Percentiles rank a stretch among this genome's conserved stretches.
Evolutionary conservation across 306 rosid species (phyloP).

Genomic region (Alnus glutinosa): DNA sequence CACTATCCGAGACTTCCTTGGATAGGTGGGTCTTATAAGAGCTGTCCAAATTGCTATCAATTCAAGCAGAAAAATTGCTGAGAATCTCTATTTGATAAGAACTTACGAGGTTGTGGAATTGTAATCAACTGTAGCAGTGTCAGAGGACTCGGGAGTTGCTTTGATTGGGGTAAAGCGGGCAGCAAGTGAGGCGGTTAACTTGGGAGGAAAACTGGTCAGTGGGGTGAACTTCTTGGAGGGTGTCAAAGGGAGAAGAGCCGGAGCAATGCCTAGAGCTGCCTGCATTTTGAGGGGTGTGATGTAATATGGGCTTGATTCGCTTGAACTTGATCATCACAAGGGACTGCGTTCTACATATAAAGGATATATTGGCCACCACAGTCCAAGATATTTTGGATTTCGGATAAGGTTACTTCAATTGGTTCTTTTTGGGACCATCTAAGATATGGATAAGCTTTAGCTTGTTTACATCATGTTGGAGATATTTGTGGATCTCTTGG

Average conservation of each 20-base stretch:
- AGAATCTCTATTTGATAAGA: not conserved
- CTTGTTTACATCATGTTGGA: conserved; percentile 23
- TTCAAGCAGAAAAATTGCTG: no score
- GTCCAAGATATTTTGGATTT: conserved; percentile 40
- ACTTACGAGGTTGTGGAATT: conserved; percentile 56
- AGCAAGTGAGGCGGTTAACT: conserved; percentile 24
- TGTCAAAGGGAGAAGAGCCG: conserved; percentile 44
- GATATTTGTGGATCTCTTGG: conserved; percentile 42
- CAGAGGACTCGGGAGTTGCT: conserved; percentile 29
- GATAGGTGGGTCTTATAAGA: no score
- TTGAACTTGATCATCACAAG: not conserved
- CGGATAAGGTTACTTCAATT: conserved; percentile 39
- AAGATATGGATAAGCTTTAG: conserved; percentile 4
- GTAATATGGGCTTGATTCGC: conserved; percentile 24
- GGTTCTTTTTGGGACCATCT: conserved; percentile 11
- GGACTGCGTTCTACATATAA: conserved; percentile 26
- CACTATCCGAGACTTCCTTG: no score
- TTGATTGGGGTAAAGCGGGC: conserved; percentile 36
- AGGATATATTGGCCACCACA: not conserved
- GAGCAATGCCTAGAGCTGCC: conserved; percentile 45
- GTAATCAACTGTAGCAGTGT: conserved; percentile 50
- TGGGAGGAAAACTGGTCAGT: conserved; percentile 31
- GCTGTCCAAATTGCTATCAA: no score
- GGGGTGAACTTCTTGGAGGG: conserved; percentile 37
- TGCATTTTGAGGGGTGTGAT: conserved; percentile 44